These are phyloP conservation scores for Combretum micranthum DNA, from an alignment of 345 rosid genomes.

Conservation along the genomic window DNA sequence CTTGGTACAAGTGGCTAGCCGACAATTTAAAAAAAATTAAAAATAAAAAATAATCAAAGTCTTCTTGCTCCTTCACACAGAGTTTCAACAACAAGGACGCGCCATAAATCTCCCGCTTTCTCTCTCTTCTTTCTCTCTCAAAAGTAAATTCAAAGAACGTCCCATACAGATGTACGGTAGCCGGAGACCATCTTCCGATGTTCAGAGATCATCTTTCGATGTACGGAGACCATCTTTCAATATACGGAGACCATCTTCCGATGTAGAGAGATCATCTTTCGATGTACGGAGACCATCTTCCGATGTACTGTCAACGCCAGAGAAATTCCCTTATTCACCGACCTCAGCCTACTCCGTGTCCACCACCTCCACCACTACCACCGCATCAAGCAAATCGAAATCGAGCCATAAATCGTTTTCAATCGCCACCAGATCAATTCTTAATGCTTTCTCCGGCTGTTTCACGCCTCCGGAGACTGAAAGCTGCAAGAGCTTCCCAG, in stretches of 20 bases:
- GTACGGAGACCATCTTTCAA: too few relatives aligned
- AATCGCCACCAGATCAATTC: constrained; percentile 39
- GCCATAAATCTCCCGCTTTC: too few relatives aligned
- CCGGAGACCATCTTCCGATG: constrained; percentile 32
- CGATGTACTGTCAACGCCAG: constrained; percentile 34
- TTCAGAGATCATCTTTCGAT: too few relatives aligned
- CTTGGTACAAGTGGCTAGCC: too few relatives aligned
- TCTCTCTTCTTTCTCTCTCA: neutral
- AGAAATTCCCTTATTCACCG: constrained; percentile 21
- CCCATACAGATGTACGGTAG: constrained; percentile 20
- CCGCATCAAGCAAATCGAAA: constrained; percentile 27
- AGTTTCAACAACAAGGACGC: too few relatives aligned
- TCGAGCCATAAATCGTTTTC: constrained; percentile 25
- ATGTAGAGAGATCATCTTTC: too few relatives aligned
- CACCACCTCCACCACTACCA: constrained; percentile 29
- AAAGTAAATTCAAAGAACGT: neutral
- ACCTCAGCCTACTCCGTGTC: constrained; percentile 24
- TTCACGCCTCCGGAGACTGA: constrained; percentile 61
- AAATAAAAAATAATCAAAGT: too few relatives aligned
- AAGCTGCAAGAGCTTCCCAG: constrained; percentile 18
- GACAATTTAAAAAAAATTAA: too few relatives aligned
- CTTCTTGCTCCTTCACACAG: too few relatives aligned
- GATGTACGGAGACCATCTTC: constrained; percentile 35
- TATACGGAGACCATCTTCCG: too few relatives aligned
- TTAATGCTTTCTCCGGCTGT: constrained; percentile 51